Base-by-base conservation (phyloP, 345 rosid species). In the Heritiera littoralis region DNA sequence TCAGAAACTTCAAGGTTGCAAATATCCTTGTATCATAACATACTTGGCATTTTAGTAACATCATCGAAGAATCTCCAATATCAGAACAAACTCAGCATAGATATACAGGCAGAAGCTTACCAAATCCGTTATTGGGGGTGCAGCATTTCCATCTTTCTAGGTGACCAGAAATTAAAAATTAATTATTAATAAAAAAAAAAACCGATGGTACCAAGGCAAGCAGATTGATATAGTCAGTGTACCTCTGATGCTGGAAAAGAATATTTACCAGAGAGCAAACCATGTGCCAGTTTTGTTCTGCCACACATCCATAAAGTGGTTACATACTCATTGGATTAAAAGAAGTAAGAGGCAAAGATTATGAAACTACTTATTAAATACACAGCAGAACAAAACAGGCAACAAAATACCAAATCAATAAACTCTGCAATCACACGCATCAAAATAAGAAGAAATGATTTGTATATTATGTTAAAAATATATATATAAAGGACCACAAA, bases 261-360 rank as follows among this genome's bases (percentile, higher is more conserved):
- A 80, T 93, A 93, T 87, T 88, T 93, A 59, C 99, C 99, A 61
- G 96, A 95, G 20, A 93, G 90, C 89, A 95, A 82, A 80, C 99
- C 99, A 87, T 95, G 95, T n/a, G 89, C 99, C 82, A 95, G 92
- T 85, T 95, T 95, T 84, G 97, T 89, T 85, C 99, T 95, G 91
- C 84, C 83, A 87, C 32, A 85, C 60, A 83, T 77, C 55, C 60
- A 83, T 73, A 54, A 83, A 48, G 60, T 68, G 77, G 72, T n/a
- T 77, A 76, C n/a, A 79, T 77, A 79, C 9, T 66, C 65, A 78
- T 58, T 72, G 66, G 41, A 63, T 61, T 10, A 30, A 8, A 30
- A 63, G 17, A 30, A 63, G 41, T 41, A 18, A 2, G 59, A 56
- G 23, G 10, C 18, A 18, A 63, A 12, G 30, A 23, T 46, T 67